These are phyloP conservation scores for Phyllostachys edulis DNA, from an alignment of 176 grass and related monocot genomes.

Conservation along the genomic window DNA sequence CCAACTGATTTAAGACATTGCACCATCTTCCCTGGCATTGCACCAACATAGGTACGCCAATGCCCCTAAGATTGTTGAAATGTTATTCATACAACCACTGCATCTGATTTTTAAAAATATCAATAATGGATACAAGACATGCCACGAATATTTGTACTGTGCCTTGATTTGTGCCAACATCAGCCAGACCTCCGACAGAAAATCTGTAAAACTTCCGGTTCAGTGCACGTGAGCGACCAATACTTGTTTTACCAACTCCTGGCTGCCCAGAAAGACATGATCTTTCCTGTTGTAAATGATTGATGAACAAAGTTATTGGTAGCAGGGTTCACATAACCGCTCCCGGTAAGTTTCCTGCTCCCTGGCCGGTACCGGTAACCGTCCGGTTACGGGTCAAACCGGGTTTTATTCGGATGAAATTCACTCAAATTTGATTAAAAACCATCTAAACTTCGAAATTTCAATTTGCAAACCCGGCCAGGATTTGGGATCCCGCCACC, in stretches of 20 bases:
- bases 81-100: conserved; percentile 10
- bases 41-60: conserved; percentile 93
- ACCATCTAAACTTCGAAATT: no score
- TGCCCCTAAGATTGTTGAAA: conserved; percentile 72
- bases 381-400: no score
- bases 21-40: conserved; percentile 99
- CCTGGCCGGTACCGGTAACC: no score
- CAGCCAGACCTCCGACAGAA: conserved; percentile 98
- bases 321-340: no score
- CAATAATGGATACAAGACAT: conserved; percentile 24
- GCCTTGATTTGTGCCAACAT: conserved; percentile 99
- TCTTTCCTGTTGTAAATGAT: conserved; percentile 73
- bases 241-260: conserved; percentile 99
- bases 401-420: no score
- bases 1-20: conserved; percentile 94
- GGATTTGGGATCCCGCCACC: no score
- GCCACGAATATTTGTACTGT: conserved; percentile 2
- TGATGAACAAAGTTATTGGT: conserved; percentile 25
- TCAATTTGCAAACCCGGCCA: no score
- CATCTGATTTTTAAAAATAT: conserved; percentile 1
- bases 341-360: no score
- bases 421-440: no score
- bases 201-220: conserved; percentile 92
- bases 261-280: conserved; percentile 98
- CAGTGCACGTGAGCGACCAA: conserved; percentile 89